phyloP scores from a whole-genome alignment of 2,329 filamentous ascomycete species.

The Thermothelomyces thermophilus region DNA sequence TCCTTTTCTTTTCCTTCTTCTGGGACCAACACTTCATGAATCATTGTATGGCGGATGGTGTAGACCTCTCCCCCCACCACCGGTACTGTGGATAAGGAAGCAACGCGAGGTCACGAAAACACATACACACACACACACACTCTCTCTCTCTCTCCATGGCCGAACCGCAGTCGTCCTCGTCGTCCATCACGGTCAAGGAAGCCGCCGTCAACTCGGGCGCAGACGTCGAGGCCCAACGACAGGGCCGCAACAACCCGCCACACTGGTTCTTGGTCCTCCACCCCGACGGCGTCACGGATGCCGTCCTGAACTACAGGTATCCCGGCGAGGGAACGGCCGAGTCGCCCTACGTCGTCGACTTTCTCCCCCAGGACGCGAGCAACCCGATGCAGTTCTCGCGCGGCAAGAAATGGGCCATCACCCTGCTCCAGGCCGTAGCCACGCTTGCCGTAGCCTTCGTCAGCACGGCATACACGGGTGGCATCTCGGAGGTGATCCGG shows the following conservation, averaged over 20 bases:
- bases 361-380: constrained; percentile 57
- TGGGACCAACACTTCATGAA: too few species aligned
- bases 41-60: too few species aligned
- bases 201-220: neutral
- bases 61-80: too few species aligned
- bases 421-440: constrained; percentile 55
- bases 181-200: constrained; percentile 6
- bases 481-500: constrained; percentile 44
- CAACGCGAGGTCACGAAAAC: neutral
- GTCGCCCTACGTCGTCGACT: constrained; percentile 63
- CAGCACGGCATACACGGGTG: constrained; percentile 60
- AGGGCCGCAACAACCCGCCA: constrained; percentile 28
- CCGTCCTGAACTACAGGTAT: constrained; percentile 51
- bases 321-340: constrained; percentile 56
- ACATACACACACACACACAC: too few species aligned
- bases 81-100: neutral
- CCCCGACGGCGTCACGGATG: constrained; percentile 50
- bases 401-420: constrained; percentile 59
- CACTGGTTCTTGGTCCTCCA: constrained; percentile 51
- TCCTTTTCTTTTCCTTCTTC: too few species aligned
- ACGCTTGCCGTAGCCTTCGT: constrained; percentile 65
- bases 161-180: constrained; percentile 1
- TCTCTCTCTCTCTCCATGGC: too few species aligned
- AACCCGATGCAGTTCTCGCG: constrained; percentile 57
- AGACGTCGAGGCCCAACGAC: constrained; percentile 12